Base-by-base conservation (phyloP, 305 asterid genomes). In the Solanum hybrid region DNA sequence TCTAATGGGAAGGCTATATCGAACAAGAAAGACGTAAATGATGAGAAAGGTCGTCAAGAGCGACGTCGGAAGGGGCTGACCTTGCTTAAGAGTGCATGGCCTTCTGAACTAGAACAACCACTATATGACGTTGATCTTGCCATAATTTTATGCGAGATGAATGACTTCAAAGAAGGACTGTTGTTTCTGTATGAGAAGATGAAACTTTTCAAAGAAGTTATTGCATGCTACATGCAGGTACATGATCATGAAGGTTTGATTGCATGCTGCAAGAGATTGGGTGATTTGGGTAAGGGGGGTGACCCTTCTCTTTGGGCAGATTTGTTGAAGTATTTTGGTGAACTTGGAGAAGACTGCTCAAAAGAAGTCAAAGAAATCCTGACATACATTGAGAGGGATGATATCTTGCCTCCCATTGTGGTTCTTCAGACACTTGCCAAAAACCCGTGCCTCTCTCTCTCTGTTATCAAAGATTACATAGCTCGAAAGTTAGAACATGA, bases 301-400 rank as follows among this genome's bases (percentile, higher is more conserved):
- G 98, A 97, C 86, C 94, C 98, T 86, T 91, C 96, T 93, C 98
- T 97, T 61, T 97, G 99, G 99, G 98, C 96, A 20, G 98, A 96
- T 93, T 90, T 97, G 75, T 94, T 97, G 86, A 97, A 97, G 91
- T 97, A 97, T 92, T 97, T 97, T 95, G 98, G 99, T 88, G 99
- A 96, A 91, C 99, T 96, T 86, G 99, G 99, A 79, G 99, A 96
- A 94, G 99, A 97, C 92, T 97, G 99, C 95, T 97, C 99, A 86
- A 93, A 93, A 93, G 99, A 97, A 94, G 99, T 96, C 76, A 96
- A 95, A 94, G 96, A 97, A 94, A 97, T 97, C 91, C 91, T 97
- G 95, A 86, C 95, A 86, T 96, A 96, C 89, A 93, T 97, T 89
- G 99, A 97, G 93, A 94, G 98, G 94, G 99, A 95, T 92, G 98